A percentile compares a stretch with the other conserved stretches of the same genome.
Evolutionary conservation across 805 yeast genomes (phyloP).

Genomic region (Huiozyma naganishii): DNA sequence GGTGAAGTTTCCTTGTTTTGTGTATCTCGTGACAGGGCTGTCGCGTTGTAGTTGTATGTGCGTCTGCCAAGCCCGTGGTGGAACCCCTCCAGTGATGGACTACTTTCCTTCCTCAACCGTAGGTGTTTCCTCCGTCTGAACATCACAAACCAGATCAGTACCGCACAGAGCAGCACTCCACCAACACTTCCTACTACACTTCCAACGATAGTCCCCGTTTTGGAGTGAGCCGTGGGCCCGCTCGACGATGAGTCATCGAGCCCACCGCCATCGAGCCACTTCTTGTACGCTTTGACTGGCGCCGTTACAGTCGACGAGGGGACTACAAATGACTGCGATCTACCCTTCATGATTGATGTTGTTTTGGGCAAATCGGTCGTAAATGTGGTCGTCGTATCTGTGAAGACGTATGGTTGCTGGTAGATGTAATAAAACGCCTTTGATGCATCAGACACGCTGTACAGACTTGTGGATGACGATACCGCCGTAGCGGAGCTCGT

Average conservation of each 20-base stretch:
- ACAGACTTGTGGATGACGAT: background rate
- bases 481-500: too few species aligned
- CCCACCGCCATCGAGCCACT: slow-evolving; percentile 14
- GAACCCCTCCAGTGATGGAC: background rate
- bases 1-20: background rate
- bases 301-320: slow-evolving; percentile 16
- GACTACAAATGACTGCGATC: slow-evolving; percentile 10
- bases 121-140: slow-evolving; percentile 8
- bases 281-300: slow-evolving; percentile 12
- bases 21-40: background rate
- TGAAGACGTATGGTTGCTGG: slow-evolving; percentile 13
- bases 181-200: slow-evolving; percentile 25
- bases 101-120: background rate
- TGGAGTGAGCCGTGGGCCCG: background rate
- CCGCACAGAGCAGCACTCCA: slow-evolving; percentile 15
- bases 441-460: background rate
- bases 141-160: slow-evolving; percentile 14
- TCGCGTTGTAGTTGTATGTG: background rate
- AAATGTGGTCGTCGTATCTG: slow-evolving; percentile 13
- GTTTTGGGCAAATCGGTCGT: slow-evolving; percentile 11
- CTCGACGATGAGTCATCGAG: background rate
- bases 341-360: slow-evolving; percentile 6
- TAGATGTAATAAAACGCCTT: slow-evolving; percentile 5
- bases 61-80: slow-evolving; percentile 16
- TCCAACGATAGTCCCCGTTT: slow-evolving; percentile 19